Conservation (phyloP, 1,139 yeast species). For the Suhomyces bolitotheri region DNA sequence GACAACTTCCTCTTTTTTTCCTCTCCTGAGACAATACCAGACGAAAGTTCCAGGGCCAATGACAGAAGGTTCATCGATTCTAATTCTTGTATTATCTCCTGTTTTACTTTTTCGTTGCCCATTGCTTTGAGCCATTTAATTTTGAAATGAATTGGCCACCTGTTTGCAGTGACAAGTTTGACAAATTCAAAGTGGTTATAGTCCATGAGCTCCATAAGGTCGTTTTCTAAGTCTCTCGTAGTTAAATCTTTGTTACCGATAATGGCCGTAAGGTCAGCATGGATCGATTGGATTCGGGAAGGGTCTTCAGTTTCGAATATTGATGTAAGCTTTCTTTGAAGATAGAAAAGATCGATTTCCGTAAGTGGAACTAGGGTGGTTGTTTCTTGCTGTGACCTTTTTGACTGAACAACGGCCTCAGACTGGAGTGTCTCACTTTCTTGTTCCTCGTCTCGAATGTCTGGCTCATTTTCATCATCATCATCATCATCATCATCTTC, state of each 20-base stretch:
- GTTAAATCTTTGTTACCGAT: slow-evolving; percentile 25
- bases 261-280: slow-evolving; percentile 18
- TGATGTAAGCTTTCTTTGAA: slow-evolving; percentile 24
- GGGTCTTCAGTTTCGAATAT: slow-evolving; percentile 18
- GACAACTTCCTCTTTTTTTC: slow-evolving; percentile 21
- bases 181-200: slow-evolving; percentile 53
- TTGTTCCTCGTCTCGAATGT: slow-evolving; percentile 19
- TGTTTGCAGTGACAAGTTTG: slow-evolving; percentile 50
- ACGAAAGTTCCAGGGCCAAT: slow-evolving; percentile 29
- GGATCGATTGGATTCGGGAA: slow-evolving; percentile 17
- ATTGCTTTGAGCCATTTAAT: slow-evolving; percentile 42
- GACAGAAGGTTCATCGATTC: slow-evolving; percentile 23
- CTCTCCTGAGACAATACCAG: slow-evolving; percentile 9
- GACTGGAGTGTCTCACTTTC: slow-evolving; percentile 5
- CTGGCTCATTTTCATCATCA: slow-evolving; percentile 23
- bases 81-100: slow-evolving; percentile 26
- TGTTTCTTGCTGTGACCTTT: neutral
- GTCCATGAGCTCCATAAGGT: slow-evolving; percentile 51
- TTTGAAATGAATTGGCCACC: slow-evolving; percentile 57
- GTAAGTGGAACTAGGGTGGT: slow-evolving; percentile 16
- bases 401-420: slow-evolving; percentile 1
- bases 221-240: slow-evolving; percentile 50
- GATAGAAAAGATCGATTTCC: slow-evolving; percentile 26
- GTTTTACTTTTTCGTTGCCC: slow-evolving; percentile 31
- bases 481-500: slow-evolving; percentile 25